Percentiles rank a stretch among this genome's conserved stretches.
These are phyloP conservation scores for Begonia loranthoides DNA, from an alignment of 306 rosid genomes.

Conservation along the genomic window DNA sequence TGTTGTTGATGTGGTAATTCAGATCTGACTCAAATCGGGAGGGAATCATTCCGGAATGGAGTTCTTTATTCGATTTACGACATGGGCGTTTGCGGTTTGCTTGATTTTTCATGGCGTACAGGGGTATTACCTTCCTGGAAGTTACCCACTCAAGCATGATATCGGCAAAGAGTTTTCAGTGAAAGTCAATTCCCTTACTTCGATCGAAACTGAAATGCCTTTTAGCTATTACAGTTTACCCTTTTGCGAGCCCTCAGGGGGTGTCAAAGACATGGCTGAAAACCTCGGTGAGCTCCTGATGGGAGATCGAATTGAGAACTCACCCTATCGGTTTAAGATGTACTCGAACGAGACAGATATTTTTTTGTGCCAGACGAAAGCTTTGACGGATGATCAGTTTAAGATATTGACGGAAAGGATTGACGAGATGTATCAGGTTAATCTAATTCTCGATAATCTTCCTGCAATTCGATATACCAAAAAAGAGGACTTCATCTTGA, in stretches of 20 bases:
- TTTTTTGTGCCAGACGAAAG: constrained; percentile 47
- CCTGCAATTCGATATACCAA: constrained; percentile 82
- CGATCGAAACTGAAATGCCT: constrained; percentile 85
- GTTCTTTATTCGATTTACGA: constrained; percentile 24
- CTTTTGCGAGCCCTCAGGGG: constrained; percentile 58
- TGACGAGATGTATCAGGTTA: constrained; percentile 95
- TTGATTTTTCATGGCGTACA: constrained; percentile 37
- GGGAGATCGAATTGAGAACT: constrained; percentile 96
- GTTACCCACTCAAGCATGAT: constrained; percentile 67
- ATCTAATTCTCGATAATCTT: constrained; percentile 49
- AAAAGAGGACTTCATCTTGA: constrained; percentile 56
- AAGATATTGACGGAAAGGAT: constrained; percentile 72
- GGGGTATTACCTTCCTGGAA: constrained; percentile 86
- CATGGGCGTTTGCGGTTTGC: constrained; percentile 39
- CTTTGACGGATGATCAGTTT: constrained; percentile 48
- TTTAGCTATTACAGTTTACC: constrained; percentile 90
- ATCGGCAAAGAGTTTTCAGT: constrained; percentile 44
- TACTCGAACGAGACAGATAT: constrained; percentile 51
- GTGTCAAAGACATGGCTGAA: constrained; percentile 88
- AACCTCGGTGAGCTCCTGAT: constrained; percentile 96
- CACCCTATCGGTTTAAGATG: constrained; percentile 75
- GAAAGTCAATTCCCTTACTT: constrained; percentile 86
- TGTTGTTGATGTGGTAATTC: constrained; percentile 26
- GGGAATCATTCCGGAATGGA: constrained; percentile 35
- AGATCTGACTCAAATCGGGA: constrained; percentile 48